Evolutionary conservation across 306 rosid genomes (phyloP).

Genomic region (Cercis canadensis): DNA sequence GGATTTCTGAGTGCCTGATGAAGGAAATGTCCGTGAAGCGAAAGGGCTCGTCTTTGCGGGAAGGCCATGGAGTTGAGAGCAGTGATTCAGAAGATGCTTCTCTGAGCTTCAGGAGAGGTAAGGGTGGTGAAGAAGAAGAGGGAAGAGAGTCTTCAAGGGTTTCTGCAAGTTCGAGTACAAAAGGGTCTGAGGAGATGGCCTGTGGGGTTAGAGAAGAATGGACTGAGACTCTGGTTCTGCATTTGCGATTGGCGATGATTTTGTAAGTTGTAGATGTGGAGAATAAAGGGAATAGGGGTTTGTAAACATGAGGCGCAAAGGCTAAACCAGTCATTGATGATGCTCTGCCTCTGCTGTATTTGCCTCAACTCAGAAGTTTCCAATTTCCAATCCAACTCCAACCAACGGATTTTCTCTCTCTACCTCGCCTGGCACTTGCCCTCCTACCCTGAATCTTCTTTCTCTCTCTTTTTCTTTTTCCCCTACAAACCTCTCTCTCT

Average conservation of each 20-base stretch:
- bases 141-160: slow-evolving; percentile 79
- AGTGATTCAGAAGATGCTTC: slow-evolving; percentile 63
- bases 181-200: slow-evolving; percentile 67
- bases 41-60: slow-evolving; percentile 85
- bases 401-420: background rate
- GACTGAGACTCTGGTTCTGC: slow-evolving; percentile 43
- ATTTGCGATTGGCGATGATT: slow-evolving; percentile 21
- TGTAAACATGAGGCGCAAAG: slow-evolving; percentile 49
- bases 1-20: slow-evolving; percentile 66
- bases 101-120: slow-evolving; percentile 74
- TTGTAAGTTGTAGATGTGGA: slow-evolving; percentile 29
- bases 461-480: no score
- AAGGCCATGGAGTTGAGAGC: slow-evolving; percentile 91
- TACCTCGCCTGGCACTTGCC: no score
- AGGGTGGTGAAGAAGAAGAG: slow-evolving; percentile 41
- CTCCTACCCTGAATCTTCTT: no score
- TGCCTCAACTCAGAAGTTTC: no score
- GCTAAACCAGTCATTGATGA: slow-evolving; percentile 55
- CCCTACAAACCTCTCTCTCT: background rate
- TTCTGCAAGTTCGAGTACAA: slow-evolving; percentile 88
- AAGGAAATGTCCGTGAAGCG: slow-evolving; percentile 88
- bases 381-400: no score
- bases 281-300: slow-evolving; percentile 38
- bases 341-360: background rate
- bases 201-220: slow-evolving; percentile 48